Percentiles rank a stretch among this genome's conserved stretches.
Evolutionary conservation across 768 basidiomycete species (phyloP).

Genomic region (Tricholoma matsutake): DNA sequence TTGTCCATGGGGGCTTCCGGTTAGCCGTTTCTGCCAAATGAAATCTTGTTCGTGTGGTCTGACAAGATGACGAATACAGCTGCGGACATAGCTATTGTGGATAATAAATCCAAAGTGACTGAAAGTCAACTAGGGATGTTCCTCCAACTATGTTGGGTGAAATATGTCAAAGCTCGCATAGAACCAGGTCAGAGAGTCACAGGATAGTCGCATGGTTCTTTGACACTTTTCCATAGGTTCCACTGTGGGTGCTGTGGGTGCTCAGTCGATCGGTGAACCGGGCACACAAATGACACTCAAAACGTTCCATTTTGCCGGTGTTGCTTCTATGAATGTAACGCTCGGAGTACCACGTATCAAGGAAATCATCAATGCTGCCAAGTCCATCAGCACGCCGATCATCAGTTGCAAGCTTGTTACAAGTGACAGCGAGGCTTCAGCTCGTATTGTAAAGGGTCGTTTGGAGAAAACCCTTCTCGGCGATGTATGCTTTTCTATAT

Average conservation of each 20-base stretch:
- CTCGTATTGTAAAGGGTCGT: slow-evolving; percentile 95
- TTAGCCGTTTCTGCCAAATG: slow-evolving; percentile 29
- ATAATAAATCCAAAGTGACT: slow-evolving; percentile 90
- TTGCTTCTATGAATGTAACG: slow-evolving; percentile 99
- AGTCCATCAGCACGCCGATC: slow-evolving; percentile 94
- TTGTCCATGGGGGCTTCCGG: slow-evolving; percentile 72
- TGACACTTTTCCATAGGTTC: slow-evolving; percentile 55
- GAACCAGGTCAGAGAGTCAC: slow-evolving; percentile 67
- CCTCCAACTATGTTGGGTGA: slow-evolving; percentile 84
- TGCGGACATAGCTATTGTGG: slow-evolving; percentile 71
- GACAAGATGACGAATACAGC: slow-evolving; percentile 31
- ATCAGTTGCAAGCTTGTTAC: slow-evolving; percentile 95
- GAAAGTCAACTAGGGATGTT: slow-evolving; percentile 74
- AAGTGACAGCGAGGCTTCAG: slow-evolving; percentile 84
- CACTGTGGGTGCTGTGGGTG: slow-evolving; percentile 97
- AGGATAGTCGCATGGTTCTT: not conserved
- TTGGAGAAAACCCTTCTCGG: slow-evolving; percentile 93
- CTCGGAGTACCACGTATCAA: slow-evolving; percentile 99
- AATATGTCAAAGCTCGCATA: slow-evolving; percentile 93
- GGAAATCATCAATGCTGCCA: slow-evolving; percentile 99
- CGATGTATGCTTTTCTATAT: slow-evolving; percentile 56
- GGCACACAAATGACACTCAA: slow-evolving; percentile 99
- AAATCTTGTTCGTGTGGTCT: not conserved
- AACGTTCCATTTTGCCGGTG: slow-evolving; percentile 99
- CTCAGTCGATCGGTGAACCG: slow-evolving; percentile 98